These are phyloP conservation scores for Coniferiporia weirii DNA, from an alignment of 1,284 basidiomycete genomes.

Conservation along the genomic window DNA sequence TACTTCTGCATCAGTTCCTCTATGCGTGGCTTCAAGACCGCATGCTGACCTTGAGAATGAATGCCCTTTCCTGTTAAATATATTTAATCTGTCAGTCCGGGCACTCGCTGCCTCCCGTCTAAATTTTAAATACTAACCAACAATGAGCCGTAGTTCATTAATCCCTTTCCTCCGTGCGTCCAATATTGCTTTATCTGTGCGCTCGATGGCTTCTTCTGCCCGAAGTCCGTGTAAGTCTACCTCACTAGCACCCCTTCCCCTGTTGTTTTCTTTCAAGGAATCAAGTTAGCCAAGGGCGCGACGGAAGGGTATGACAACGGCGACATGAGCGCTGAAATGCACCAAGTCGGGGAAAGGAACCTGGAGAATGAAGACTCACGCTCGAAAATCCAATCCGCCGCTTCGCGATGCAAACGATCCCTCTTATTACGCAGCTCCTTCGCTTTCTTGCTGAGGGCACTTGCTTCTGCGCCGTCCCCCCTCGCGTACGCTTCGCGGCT, in stretches of 20 bases:
- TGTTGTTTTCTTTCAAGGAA: constrained; percentile 71
- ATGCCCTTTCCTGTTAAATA: constrained; percentile 66
- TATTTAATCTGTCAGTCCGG: neutral
- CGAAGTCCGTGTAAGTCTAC: constrained; percentile 90
- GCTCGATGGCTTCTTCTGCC: constrained; percentile 85
- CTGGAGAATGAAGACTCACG: constrained; percentile 13
- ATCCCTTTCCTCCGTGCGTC: constrained; percentile 65
- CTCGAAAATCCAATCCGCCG: constrained; percentile 84
- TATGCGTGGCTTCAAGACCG: constrained; percentile 93
- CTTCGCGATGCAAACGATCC: constrained; percentile 80
- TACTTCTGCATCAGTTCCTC: constrained; percentile 83
- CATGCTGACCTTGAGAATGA: constrained; percentile 75
- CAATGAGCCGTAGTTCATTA: constrained; percentile 77
- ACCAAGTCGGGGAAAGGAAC: neutral
- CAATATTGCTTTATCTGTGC: constrained; percentile 64
- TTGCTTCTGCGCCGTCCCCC: constrained; percentile 77
- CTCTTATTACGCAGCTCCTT: constrained; percentile 78
- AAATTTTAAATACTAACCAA: constrained; percentile 50
- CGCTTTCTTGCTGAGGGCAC: constrained; percentile 80
- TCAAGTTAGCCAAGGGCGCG: neutral
- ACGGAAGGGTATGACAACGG: too few relatives aligned
- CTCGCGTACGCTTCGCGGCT: constrained; percentile 63
- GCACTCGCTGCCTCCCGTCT: neutral
- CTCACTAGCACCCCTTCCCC: constrained; percentile 65
- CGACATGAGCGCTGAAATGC: too few relatives aligned